Conservation (phyloP, 1,284 basidiomycete genomes). For the Cystobasidium slooffiae region DNA sequence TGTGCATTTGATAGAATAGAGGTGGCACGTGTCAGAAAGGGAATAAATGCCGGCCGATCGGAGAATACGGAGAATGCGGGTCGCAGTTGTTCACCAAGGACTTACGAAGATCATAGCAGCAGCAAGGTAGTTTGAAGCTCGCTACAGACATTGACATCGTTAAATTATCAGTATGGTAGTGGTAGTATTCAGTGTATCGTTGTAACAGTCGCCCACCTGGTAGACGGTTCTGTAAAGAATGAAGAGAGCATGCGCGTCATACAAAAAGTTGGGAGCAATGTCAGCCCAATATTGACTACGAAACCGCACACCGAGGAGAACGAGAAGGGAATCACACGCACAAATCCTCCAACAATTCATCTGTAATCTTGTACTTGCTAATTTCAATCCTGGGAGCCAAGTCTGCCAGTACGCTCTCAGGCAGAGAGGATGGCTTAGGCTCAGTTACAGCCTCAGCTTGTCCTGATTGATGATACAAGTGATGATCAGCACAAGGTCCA, state of each 20-base stretch:
- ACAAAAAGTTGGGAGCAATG: background rate
- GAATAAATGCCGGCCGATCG: background rate
- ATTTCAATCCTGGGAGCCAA: conserved; percentile 31
- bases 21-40: conserved; percentile 16
- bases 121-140: conserved; percentile 43
- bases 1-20: background rate
- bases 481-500: background rate
- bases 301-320: background rate
- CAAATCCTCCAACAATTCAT: conserved; percentile 40
- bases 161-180: background rate
- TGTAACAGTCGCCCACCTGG: background rate
- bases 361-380: conserved; percentile 17
- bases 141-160: background rate
- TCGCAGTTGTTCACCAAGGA: conserved; percentile 45
- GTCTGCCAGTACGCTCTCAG: conserved; percentile 34
- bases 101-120: conserved; percentile 72
- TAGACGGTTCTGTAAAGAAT: conserved; percentile 22
- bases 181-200: background rate
- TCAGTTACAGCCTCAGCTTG: conserved; percentile 44
- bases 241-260: background rate
- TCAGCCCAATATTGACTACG: background rate
- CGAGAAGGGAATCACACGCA: background rate
- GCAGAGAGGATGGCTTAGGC: conserved; percentile 41
- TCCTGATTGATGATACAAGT: conserved; percentile 3
- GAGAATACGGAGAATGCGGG: background rate